These are phyloP conservation scores for Hyaloscypha hepaticicola DNA, from an alignment of 495 filamentous ascomycete genomes.

Conservation along the genomic window DNA sequence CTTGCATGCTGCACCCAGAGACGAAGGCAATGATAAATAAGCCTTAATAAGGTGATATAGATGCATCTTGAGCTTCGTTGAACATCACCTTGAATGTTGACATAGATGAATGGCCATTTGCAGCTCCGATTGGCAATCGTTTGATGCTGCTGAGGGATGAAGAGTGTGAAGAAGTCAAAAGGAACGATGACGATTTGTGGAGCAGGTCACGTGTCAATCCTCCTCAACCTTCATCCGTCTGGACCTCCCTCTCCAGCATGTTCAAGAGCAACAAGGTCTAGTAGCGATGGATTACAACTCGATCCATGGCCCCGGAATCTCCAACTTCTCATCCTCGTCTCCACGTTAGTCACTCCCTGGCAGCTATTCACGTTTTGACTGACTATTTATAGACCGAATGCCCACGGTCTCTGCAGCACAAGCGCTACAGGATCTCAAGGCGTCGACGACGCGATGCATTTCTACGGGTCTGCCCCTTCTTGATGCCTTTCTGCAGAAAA, in stretches of 20 bases:
- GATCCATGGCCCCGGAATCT: conserved; percentile 27
- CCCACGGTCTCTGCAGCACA: conserved; percentile 88
- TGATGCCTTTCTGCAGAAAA: conserved; percentile 49
- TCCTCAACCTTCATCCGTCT: not conserved
- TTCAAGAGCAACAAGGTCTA: not conserved
- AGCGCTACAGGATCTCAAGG: conserved; percentile 65
- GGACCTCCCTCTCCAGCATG: not conserved
- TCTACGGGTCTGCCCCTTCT: conserved; percentile 65
- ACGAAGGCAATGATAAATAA: not conserved
- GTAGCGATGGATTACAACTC: conserved; percentile 29
- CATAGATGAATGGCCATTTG: not conserved
- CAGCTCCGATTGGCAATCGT: not conserved
- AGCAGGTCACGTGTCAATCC: not conserved
- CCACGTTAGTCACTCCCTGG: conserved; percentile 9
- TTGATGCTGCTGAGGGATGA: not conserved
- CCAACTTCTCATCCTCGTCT: conserved; percentile 27
- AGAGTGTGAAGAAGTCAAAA: not conserved
- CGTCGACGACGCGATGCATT: conserved; percentile 50
- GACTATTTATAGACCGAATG: conserved; percentile 59
- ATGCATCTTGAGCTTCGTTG: not conserved
- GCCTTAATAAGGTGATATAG: too few species aligned
- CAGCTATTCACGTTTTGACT: not conserved
- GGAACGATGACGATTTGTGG: not conserved
- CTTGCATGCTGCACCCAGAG: not conserved
- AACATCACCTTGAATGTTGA: not conserved